Base-by-base conservation (phyloP, 2,329 filamentous ascomycete genomes). In the Gyromitra esculenta region DNA sequence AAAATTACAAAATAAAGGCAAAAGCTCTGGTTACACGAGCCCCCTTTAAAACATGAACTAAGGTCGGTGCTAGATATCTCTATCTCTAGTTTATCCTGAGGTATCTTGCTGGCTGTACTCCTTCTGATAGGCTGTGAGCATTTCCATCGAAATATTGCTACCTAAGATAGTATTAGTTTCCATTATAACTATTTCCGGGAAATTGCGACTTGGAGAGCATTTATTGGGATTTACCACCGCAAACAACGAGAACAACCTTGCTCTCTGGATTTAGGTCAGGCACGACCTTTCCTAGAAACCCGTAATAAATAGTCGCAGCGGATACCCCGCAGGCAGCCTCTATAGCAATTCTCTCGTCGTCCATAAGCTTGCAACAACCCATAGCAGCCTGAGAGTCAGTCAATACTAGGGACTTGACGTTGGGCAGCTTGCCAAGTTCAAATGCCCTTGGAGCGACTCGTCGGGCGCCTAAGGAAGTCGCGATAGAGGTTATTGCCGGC, bases 271-370 rank as follows among this genome's bases (percentile, higher is more conserved):
- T 90, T 78, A 93, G 87, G 62, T 83, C 81, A 0, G 91, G 88
- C 0, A 94, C 84, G 8, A 89, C 84, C 80, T 86, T 85, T 81
- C 90, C 87, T 81, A 96, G 82, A 52, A 87, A 83, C 0, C 88
- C 89, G 52, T 88, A 88, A 81, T 93, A 93, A 75, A 87, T 89
- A 1, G 89, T 83, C 0, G 91, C 92, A 11, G 97, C 84, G 67
- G 91, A 91, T 5, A 95, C 93, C 0, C 94, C 94, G 82, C 95
- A 97, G 0, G 94, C 90, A 45, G 91, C 86, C 85, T 98, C 95
- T 1, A 97, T 92, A 73, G 97, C 85, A 73, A 95, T 84, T 35
- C 91, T 86, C 80, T 94, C 92, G 77, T 97, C 93, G 79, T 97
- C 92, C 8, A 92, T 91, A 77, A 97, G 90, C 31, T 89, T 86